Evolutionary conservation across 1,284 basidiomycete genomes (phyloP).

Genomic region (Termitomyces sp.): DNA sequence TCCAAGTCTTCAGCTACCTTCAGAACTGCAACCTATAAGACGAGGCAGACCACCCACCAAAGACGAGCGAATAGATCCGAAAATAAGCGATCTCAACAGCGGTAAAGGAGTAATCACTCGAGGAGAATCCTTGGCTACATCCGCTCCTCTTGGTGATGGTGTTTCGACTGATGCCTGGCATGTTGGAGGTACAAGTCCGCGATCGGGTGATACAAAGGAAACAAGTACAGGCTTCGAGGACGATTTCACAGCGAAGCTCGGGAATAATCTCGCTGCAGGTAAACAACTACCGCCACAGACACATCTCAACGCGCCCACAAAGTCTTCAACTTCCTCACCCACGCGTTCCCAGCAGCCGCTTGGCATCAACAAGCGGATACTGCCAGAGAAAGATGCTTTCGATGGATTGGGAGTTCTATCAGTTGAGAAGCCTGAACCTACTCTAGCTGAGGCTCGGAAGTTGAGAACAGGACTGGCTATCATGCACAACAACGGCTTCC

Average conservation of each 20-base stretch:
- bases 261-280: conserved; percentile 41
- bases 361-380: conserved; percentile 10
- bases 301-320: background rate
- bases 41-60: conserved; percentile 56
- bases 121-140: conserved; percentile 46
- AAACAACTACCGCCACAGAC: conserved; percentile 8
- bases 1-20: background rate
- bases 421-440: conserved; percentile 48
- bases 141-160: conserved; percentile 19
- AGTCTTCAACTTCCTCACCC: conserved; percentile 17
- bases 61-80: conserved; percentile 32
- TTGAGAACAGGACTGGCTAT: conserved; percentile 60
- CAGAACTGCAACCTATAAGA: conserved; percentile 52
- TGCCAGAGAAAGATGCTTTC: conserved; percentile 63
- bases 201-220: conserved; percentile 13
- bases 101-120: conserved; percentile 40
- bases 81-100: conserved; percentile 35
- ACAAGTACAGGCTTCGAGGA: conserved; percentile 39
- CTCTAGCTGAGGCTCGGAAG: conserved; percentile 71
- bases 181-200: conserved; percentile 22
- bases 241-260: conserved; percentile 56
- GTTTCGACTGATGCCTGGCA: conserved; percentile 46
- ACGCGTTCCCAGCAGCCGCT: conserved; percentile 20
- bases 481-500: conserved; percentile 29
- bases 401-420: conserved; percentile 60